Conservation (phyloP, 2,329 filamentous ascomycete genomes). For the Allantophomopsis lycopodina region DNA sequence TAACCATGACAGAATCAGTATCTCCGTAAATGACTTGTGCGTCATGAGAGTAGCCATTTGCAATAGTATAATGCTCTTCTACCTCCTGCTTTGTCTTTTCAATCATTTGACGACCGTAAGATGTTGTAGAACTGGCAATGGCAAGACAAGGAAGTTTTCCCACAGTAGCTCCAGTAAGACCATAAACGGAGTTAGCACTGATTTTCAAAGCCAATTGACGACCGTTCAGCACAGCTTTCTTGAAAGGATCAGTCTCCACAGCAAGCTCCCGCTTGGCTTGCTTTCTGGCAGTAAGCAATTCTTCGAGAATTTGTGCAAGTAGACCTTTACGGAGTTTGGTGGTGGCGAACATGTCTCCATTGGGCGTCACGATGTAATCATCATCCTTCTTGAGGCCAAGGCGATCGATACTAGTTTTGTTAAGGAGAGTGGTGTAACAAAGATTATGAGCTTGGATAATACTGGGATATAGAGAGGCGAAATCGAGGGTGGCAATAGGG, state of each 20-base stretch:
- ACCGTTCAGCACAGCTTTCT: conserved; percentile 95
- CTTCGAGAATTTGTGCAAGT: conserved; percentile 88
- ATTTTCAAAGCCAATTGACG: conserved; percentile 92
- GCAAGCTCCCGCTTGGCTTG: conserved; percentile 85
- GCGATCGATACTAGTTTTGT: conserved; percentile 63
- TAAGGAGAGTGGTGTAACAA: conserved; percentile 89
- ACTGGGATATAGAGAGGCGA: conserved; percentile 93
- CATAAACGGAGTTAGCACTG: conserved; percentile 96
- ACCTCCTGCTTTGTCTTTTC: conserved; percentile 96
- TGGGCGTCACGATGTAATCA: conserved; percentile 93
- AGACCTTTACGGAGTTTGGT: conserved; percentile 80
- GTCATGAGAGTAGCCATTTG: conserved; percentile 88
- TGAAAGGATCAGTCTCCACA: conserved; percentile 86
- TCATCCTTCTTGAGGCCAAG: conserved; percentile 71
- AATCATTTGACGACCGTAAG: conserved; percentile 97
- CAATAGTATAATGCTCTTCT: conserved; percentile 76
- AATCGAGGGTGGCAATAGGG: conserved; percentile 94
- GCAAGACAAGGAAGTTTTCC: conserved; percentile 90
- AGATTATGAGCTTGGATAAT: conserved; percentile 99
- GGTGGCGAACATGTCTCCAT: conserved; percentile 87
- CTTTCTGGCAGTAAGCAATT: conserved; percentile 83
- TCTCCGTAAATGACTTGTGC: conserved; percentile 97
- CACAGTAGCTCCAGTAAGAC: conserved; percentile 87
- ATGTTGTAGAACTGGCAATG: conserved; percentile 93
- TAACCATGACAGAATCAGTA: conserved; percentile 99